Conservation (phyloP, 2,329 filamentous ascomycete species). For the Claviceps humidiphila region DNA sequence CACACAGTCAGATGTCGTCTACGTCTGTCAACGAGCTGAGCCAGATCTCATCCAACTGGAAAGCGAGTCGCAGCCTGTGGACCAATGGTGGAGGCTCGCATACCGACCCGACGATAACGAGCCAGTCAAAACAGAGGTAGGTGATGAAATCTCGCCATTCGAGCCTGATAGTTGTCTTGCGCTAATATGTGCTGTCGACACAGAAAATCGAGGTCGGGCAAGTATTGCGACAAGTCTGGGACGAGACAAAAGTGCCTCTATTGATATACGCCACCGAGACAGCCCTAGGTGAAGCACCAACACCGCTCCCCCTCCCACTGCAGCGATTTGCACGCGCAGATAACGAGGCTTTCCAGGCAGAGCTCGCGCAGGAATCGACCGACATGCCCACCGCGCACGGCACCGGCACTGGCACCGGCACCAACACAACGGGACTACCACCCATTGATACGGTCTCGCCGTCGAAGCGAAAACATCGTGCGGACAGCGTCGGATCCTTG, state of each 20-base stretch:
- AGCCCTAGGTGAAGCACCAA: constrained; percentile 23
- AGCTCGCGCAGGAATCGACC: constrained; percentile 27
- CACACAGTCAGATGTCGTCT: constrained; percentile 32
- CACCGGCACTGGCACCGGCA: not conserved
- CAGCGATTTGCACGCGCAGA: constrained; percentile 37
- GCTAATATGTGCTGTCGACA: constrained; percentile 12
- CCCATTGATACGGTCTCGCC: constrained; percentile 29
- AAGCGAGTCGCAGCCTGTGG: constrained; percentile 17
- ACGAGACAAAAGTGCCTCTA: constrained; percentile 33
- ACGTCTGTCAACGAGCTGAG: constrained; percentile 33
- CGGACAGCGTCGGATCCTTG: constrained; percentile 33
- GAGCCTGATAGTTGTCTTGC: not conserved
- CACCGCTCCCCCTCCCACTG: constrained; percentile 24
- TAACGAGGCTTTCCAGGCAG: constrained; percentile 37
- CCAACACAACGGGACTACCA: not conserved
- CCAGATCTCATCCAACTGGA: constrained; percentile 29
- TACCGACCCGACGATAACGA: constrained; percentile 25
- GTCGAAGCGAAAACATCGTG: constrained; percentile 32
- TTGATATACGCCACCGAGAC: constrained; percentile 41
- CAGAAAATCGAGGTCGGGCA: constrained; percentile 35
- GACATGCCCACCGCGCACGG: constrained; percentile 10
- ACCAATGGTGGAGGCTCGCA: constrained; percentile 45
- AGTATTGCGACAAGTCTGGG: constrained; percentile 32
- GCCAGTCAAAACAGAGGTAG: constrained; percentile 37
- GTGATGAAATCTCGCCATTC: constrained; percentile 1